Evolutionary conservation across 306 rosid genomes (phyloP), one percentile per base, ranked within the genome.

Genomic region (Vigna trinervia): DNA sequence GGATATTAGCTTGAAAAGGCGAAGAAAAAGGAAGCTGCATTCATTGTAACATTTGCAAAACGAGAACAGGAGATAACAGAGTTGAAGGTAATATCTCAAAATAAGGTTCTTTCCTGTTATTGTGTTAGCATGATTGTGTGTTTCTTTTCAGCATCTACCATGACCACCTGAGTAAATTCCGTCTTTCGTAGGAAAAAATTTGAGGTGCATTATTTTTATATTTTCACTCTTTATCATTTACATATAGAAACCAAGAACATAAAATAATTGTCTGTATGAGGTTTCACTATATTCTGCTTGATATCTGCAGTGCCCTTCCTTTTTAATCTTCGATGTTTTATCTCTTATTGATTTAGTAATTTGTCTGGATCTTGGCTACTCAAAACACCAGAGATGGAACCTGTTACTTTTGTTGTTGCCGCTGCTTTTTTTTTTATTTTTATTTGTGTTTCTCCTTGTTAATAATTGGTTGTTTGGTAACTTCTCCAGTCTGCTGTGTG

Each of bases 1-100:
- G 69, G 30, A 89, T 76, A 22, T 80, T 85, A 94, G 98, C 88
- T 94, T 75, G 98, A 90, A 79, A 94, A 94, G 71, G 95, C 97
- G 57, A 94, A 94, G 89, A 94, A 90, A 87, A 94, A 94, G 90
- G 98, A 94, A 86, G 97, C 95, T 79, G 93, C 96, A 60, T 94
- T 94, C 81, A 89, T 94, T 58, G 96, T 94, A 41, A 94, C 98
- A 41, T 92, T 86, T 86, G 97, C 98, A 12, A 92, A 94, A 83
- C 91, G 93, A 43, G 98, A 94, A 83, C 98, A 94, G 81, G 97
- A 92, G 84, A 87, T 94, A 80, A 93, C 98, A 14, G 96, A 92
- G 89, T 83, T 94, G 81, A 94, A 92, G 98, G 98, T 78, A 58
- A 62, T 79, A 41, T 36, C 65, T 48, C 6, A 57, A 70, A 34